Conservation (phyloP, 2,329 filamentous ascomycete species). For the Fusarium gaditjirri region DNA sequence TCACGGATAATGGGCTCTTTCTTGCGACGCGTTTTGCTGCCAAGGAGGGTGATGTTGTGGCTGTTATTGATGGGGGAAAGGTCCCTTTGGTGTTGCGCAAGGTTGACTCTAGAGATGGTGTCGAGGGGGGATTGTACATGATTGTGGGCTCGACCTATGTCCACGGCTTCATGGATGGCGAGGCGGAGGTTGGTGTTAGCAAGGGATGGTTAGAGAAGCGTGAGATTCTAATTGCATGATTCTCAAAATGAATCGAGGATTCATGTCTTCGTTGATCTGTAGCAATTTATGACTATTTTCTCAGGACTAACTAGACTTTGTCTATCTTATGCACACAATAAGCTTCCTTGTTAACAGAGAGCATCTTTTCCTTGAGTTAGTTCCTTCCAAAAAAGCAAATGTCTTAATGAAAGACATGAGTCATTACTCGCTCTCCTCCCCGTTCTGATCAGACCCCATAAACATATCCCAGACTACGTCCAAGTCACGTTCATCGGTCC, state of each 20-base stretch:
- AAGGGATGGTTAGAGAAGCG: constrained; percentile 11
- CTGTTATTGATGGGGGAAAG: constrained; percentile 21
- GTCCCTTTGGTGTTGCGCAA: constrained; percentile 18
- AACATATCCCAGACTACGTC: neutral
- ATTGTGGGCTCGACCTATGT: constrained; percentile 19
- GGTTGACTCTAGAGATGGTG: accelerated
- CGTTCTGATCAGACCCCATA: accelerated
- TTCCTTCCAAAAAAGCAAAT: neutral
- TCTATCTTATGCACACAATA: accelerated
- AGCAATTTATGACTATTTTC: no score
- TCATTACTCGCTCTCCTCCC: neutral
- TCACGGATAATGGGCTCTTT: constrained; percentile 5
- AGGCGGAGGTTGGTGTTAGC: neutral
- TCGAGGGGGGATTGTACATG: neutral
- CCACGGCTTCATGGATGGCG: constrained; percentile 30
- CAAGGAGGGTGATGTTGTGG: constrained; percentile 8
- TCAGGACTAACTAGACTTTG: accelerated
- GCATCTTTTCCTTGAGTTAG: neutral
- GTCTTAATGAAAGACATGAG: no score
- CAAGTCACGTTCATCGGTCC: neutral
- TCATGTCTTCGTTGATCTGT: no score
- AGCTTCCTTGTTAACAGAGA: accelerated
- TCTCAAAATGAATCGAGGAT: accelerated
- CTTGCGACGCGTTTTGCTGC: neutral
- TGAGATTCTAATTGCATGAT: constrained; percentile 1